phyloP scores from a whole-genome alignment of 768 basidiomycete species.

The Panaeolus papilionaceus region DNA sequence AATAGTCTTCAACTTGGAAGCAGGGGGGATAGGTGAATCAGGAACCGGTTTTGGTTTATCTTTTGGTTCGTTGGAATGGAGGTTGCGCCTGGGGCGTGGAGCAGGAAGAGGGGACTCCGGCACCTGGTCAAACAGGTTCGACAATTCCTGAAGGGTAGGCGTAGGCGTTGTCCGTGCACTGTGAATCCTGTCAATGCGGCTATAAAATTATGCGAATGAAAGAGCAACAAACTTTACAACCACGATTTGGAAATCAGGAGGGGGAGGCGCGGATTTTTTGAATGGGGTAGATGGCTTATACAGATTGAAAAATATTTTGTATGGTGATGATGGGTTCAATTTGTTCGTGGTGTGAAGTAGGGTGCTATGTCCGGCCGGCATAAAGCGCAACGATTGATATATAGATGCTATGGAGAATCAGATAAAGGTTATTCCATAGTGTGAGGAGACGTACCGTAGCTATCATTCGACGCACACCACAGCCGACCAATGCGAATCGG shows the following conservation, averaged over 20 bases:
- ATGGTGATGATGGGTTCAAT: slow-evolving; percentile 53
- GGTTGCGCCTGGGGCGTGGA: slow-evolving; percentile 43
- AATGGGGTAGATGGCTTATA: slow-evolving; percentile 92
- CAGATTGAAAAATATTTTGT: slow-evolving; percentile 85
- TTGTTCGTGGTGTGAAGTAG: slow-evolving; percentile 46
- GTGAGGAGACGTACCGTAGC: slow-evolving; percentile 49
- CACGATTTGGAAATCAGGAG: slow-evolving; percentile 86
- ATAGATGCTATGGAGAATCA: slow-evolving; percentile 55
- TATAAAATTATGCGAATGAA: background rate
- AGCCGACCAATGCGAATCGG: slow-evolving; percentile 52
- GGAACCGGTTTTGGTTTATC: slow-evolving; percentile 15
- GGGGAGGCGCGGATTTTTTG: slow-evolving; percentile 75
- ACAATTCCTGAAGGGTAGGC: slow-evolving; percentile 82
- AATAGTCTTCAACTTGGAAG: slow-evolving; percentile 10
- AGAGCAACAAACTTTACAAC: slow-evolving; percentile 75
- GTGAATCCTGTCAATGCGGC: slow-evolving; percentile 1
- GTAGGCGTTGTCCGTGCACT: slow-evolving; percentile 86
- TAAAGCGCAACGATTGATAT: slow-evolving; percentile 73
- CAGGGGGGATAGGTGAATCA: slow-evolving; percentile 5
- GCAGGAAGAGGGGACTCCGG: slow-evolving; percentile 74
- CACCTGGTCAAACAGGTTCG: slow-evolving; percentile 70
- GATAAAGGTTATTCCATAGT: slow-evolving; percentile 8
- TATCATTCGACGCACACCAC: slow-evolving; percentile 56
- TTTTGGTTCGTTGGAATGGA: slow-evolving; percentile 26
- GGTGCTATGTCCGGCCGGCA: slow-evolving; percentile 66